phyloP scores from a whole-genome alignment of 768 basidiomycete species.

The Mycena latifolia region DNA sequence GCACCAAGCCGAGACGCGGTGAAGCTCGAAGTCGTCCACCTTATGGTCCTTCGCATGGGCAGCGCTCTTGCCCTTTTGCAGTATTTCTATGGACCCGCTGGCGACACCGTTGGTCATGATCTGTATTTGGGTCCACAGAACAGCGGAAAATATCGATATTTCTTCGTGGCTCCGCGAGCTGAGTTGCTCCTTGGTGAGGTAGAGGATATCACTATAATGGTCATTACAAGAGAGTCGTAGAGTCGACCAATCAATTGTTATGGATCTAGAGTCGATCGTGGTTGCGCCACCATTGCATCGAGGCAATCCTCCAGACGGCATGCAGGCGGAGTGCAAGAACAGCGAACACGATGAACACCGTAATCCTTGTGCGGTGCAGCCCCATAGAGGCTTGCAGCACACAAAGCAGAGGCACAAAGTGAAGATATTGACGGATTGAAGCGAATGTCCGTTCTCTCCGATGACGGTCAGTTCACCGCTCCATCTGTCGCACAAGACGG shows the following conservation, averaged over 20 bases:
- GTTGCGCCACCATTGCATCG: constrained; percentile 52
- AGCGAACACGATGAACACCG: constrained; percentile 72
- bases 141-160: constrained; percentile 67
- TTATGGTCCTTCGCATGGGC: constrained; percentile 45
- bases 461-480: constrained; percentile 35
- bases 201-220: constrained; percentile 60
- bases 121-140: constrained; percentile 77
- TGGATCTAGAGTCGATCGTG: constrained; percentile 55
- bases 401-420: constrained; percentile 77
- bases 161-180: constrained; percentile 73
- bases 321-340: constrained; percentile 71
- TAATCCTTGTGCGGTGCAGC: constrained; percentile 69
- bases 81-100: constrained; percentile 72
- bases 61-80: constrained; percentile 47
- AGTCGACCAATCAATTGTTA: constrained; percentile 64
- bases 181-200: constrained; percentile 60
- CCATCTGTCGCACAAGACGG: constrained; percentile 51
- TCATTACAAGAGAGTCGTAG: constrained; percentile 70
- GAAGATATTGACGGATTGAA: constrained; percentile 75
- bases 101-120: constrained; percentile 76
- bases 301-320: constrained; percentile 45
- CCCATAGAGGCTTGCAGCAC: constrained; percentile 83
- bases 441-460: constrained; percentile 58
- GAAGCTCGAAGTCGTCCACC: constrained; percentile 72
- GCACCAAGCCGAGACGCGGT: constrained; percentile 62